Evolutionary conservation across 257 asterid genomes (phyloP).

Genomic region (Lantana camara): DNA sequence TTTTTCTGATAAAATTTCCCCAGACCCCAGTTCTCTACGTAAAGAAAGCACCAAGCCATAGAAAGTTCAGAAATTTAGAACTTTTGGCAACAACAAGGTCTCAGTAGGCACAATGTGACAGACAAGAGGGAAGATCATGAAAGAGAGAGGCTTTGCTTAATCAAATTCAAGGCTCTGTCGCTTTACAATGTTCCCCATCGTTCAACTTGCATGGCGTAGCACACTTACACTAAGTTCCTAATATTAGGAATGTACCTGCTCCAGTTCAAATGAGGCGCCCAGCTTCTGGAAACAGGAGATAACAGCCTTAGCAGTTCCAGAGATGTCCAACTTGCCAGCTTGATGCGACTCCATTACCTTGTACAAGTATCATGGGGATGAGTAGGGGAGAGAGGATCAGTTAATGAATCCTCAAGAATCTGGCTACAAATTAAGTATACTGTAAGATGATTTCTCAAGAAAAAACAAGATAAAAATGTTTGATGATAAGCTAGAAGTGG

Average conservation of each 20-base stretch:
- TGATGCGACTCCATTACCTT: conserved; percentile 99
- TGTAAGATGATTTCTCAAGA: conserved; percentile 18
- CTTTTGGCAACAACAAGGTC: conserved; percentile 4
- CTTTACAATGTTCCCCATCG: conserved; percentile 13
- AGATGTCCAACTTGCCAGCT: conserved; percentile 83
- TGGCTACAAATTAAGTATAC: conserved; percentile 21
- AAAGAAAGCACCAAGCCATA: not conserved
- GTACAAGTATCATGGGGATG: conserved; percentile 3
- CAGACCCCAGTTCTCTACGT: not conserved
- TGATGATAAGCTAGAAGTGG: not conserved
- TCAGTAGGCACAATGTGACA: not conserved
- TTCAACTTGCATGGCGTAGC: not conserved
- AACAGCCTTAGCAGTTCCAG: conserved; percentile 98
- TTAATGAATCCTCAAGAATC: conserved; percentile 11
- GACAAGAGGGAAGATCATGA: conserved; percentile 2
- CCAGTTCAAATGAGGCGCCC: conserved; percentile 74
- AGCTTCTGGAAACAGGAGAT: conserved; percentile 90
- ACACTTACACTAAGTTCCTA: conserved; percentile 3
- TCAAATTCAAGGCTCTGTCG: not conserved
- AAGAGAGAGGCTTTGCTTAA: no score
- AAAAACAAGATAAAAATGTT: not conserved
- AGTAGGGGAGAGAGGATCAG: conserved; percentile 1
- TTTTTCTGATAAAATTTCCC: not conserved
- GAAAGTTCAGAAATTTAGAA: not conserved
- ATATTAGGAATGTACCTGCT: conserved; percentile 48